Conservation (phyloP, 345 rosid species). For the Salix caprea region DNA sequence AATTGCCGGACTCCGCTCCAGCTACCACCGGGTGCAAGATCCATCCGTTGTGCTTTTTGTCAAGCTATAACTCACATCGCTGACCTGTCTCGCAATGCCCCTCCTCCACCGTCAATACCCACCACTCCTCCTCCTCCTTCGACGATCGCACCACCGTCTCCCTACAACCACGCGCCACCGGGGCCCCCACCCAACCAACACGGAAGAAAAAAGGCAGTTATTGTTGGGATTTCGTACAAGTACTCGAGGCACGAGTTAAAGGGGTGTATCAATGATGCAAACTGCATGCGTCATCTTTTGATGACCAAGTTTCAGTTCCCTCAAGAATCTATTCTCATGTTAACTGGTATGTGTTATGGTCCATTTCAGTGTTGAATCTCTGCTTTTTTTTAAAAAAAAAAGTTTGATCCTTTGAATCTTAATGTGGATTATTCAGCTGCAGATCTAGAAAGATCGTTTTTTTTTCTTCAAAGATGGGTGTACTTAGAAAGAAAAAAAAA, state of each 20-base stretch:
- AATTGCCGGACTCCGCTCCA: constrained; percentile 70
- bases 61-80: constrained; percentile 66
- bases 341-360: constrained; percentile 45
- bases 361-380: background rate
- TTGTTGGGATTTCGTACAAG: constrained; percentile 75
- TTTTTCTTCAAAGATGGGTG: too few relatives aligned
- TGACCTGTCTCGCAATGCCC: constrained; percentile 56
- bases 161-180: constrained; percentile 47
- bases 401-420: background rate
- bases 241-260: constrained; percentile 76
- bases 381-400: background rate
- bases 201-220: constrained; percentile 78
- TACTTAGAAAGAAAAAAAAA: too few relatives aligned
- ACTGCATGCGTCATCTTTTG: constrained; percentile 82
- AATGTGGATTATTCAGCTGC: too few relatives aligned
- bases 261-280: constrained; percentile 89
- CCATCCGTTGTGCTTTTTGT: constrained; percentile 79
- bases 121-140: background rate
- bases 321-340: constrained; percentile 71
- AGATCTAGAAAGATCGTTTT: too few relatives aligned
- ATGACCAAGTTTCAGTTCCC: constrained; percentile 70
- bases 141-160: constrained; percentile 22
- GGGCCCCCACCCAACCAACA: constrained; percentile 55
- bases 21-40: constrained; percentile 69
- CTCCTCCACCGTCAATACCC: constrained; percentile 32